Percentiles rank a stretch among this genome's conserved stretches.
These are phyloP conservation scores for Rhizopogon vulgaris DNA, from an alignment of 768 basidiomycete species.

Conservation along the genomic window DNA sequence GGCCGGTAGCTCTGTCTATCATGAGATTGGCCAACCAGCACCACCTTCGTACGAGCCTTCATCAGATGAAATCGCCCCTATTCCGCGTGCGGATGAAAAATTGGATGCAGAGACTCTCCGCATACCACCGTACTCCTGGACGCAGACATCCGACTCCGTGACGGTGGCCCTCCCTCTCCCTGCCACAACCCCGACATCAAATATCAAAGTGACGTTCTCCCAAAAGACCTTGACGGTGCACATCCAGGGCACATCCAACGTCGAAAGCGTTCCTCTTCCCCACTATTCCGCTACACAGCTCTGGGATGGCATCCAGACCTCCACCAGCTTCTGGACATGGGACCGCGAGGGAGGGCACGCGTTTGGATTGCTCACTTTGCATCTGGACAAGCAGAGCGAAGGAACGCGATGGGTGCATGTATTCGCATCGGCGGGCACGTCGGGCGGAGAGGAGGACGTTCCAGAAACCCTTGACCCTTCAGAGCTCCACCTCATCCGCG, in stretches of 20 bases:
- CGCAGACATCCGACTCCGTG: constrained; percentile 76
- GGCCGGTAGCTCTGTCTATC: constrained; percentile 54
- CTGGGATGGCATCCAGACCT: constrained; percentile 76
- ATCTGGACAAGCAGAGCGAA: constrained; percentile 82
- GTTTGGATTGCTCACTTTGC: constrained; percentile 70
- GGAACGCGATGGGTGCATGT: constrained; percentile 84
- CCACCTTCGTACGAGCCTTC: constrained; percentile 47
- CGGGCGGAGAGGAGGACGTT: constrained; percentile 54
- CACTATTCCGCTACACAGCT: constrained; percentile 55
- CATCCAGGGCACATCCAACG: constrained; percentile 34
- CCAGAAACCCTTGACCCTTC: constrained; percentile 86
- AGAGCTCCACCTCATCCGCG: constrained; percentile 72
- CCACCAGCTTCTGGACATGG: constrained; percentile 91
- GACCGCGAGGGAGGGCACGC: constrained; percentile 67
- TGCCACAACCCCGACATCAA: constrained; percentile 51
- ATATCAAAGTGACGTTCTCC: constrained; percentile 65
- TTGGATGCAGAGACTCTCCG: constrained; percentile 36
- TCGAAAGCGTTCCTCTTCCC: constrained; percentile 38
- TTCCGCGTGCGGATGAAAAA: constrained; percentile 57
- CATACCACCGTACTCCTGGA: constrained; percentile 89
- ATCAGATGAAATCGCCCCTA: constrained; percentile 60
- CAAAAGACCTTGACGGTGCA: constrained; percentile 60
- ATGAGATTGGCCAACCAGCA: constrained; percentile 28
- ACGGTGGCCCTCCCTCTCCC: constrained; percentile 85
- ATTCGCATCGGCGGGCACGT: constrained; percentile 51